Conservation (phyloP, 805 yeast species). For the Schwanniomyces vanrijiae region DNA sequence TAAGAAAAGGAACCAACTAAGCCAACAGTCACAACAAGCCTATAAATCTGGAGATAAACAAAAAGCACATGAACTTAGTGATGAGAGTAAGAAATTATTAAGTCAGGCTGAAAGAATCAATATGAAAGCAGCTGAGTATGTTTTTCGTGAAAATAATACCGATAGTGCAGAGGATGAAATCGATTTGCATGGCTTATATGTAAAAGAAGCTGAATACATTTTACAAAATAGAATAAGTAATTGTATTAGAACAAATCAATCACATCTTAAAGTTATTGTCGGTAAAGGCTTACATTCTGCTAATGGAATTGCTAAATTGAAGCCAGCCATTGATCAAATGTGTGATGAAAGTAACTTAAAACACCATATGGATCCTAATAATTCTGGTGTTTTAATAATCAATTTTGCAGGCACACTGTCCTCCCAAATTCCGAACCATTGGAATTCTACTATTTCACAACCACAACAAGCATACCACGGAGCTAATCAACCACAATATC, state of each 20-base stretch:
- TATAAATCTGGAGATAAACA: conserved; percentile 72
- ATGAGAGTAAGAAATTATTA: conserved; percentile 60
- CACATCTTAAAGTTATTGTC: conserved; percentile 75
- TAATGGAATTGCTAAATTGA: conserved; percentile 79
- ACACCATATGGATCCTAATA: conserved; percentile 63
- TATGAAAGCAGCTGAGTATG: conserved; percentile 84
- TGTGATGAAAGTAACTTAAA: conserved; percentile 66
- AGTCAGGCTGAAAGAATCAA: conserved; percentile 68
- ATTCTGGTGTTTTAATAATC: conserved; percentile 78
- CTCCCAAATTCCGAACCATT: conserved; percentile 31
- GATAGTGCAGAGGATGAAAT: conserved; percentile 86
- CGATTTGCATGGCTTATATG: conserved; percentile 89
- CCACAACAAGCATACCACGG: conserved; percentile 21
- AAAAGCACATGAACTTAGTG: conserved; percentile 71
- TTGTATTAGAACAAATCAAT: conserved; percentile 58
- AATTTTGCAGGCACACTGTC: conserved; percentile 43
- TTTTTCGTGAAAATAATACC: conserved; percentile 81
- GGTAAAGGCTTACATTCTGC: conserved; percentile 90
- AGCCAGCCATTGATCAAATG: conserved; percentile 82
- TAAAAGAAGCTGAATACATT: conserved; percentile 81
- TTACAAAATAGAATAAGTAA: conserved; percentile 72
- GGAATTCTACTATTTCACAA: conserved; percentile 20
- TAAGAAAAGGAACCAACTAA: conserved; percentile 51
- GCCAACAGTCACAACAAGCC: conserved; percentile 74
- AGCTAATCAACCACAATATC: conserved; percentile 20